These are phyloP conservation scores for Citrus sp. DNA, from an alignment of 345 rosid species.

Conservation along the genomic window DNA sequence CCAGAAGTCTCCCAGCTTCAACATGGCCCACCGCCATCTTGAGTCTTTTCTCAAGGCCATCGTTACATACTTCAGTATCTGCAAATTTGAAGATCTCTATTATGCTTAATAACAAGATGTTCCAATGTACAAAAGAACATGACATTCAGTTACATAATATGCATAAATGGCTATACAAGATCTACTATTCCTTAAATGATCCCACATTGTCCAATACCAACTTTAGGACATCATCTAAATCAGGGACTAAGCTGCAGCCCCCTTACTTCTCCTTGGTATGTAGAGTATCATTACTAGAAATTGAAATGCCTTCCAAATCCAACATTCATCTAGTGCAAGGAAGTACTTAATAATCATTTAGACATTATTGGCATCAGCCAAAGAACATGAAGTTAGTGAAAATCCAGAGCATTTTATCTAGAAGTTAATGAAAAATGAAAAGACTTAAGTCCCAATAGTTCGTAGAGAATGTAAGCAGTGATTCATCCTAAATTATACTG, in stretches of 20 bases:
- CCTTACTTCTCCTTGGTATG: neutral
- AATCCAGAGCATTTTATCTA: neutral
- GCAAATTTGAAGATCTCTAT: conserved; percentile 24
- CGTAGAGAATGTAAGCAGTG: neutral
- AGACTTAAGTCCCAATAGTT: neutral
- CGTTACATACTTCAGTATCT: conserved; percentile 40
- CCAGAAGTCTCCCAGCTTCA: conserved; percentile 89
- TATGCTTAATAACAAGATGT: conserved; percentile 10
- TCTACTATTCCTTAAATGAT: neutral
- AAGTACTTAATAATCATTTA: neutral
- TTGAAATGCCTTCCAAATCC: neutral
- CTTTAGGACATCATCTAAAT: neutral
- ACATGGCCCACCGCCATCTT: conserved; percentile 80
- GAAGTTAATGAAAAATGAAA: neutral
- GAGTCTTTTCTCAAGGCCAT: conserved; percentile 55
- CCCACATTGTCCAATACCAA: too few species aligned
- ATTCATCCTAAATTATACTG: neutral
- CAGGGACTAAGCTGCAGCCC: neutral
- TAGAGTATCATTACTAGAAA: neutral
- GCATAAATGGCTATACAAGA: neutral
- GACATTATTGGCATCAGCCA: neutral
- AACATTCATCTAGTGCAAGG: neutral
- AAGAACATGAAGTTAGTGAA: neutral
- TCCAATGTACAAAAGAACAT: neutral
- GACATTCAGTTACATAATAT: too few species aligned